Conservation (phyloP, 306 rosid species). For the Cajanus cajan region DNA sequence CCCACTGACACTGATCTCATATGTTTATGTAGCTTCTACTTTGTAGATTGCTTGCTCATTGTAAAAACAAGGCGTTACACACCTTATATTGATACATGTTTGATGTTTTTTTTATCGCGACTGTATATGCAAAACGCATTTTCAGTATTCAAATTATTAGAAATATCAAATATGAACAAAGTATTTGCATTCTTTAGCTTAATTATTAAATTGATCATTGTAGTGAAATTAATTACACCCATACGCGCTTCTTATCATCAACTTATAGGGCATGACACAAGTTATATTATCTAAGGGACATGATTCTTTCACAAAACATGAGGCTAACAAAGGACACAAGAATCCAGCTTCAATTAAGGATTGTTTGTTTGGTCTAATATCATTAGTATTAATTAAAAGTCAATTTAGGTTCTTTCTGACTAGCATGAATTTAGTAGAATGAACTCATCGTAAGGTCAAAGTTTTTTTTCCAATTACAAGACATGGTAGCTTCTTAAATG, state of each 20-base stretch:
- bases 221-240: not conserved
- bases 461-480: not conserved
- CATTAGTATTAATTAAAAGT: not conserved
- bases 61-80: conserved; percentile 25
- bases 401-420: not conserved
- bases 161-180: no score
- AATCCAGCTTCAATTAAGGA: not conserved
- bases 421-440: not conserved
- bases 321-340: not conserved
- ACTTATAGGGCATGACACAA: not conserved
- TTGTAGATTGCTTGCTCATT: conserved; percentile 9
- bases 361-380: not conserved
- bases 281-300: not conserved
- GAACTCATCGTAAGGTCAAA: not conserved
- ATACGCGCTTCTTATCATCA: not conserved
- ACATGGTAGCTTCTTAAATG: not conserved
- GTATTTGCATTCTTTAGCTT: not conserved
- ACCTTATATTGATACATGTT: not conserved
- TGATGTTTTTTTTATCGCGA: not conserved
- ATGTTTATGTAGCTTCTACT: conserved; percentile 17
- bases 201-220: not conserved
- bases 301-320: not conserved
- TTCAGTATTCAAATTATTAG: not conserved
- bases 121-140: not conserved
- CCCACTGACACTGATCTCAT: not conserved